A percentile compares a stretch with the other conserved stretches of the same genome.
Evolutionary conservation across 2,329 filamentous ascomycete genomes (phyloP).

Genomic region (Leptographium galeiforme): DNA sequence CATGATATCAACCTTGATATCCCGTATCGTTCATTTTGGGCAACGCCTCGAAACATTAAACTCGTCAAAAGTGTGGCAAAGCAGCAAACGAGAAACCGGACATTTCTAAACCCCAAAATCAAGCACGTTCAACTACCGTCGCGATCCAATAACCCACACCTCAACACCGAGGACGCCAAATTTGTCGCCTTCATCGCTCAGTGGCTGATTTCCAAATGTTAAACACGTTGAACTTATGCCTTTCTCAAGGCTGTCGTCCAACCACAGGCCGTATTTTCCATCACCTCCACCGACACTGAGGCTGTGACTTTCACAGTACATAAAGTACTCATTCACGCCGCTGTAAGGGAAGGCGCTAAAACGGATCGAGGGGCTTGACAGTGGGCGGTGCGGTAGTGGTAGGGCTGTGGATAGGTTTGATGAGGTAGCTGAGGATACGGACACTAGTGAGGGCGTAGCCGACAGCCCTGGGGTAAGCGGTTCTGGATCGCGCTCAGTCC

Average conservation of each 20-base stretch:
- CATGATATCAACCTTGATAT: not conserved
- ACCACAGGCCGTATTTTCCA: slow-evolving; percentile 85
- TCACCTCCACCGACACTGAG: slow-evolving; percentile 79
- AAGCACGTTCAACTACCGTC: not conserved
- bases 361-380: slow-evolving; percentile 61
- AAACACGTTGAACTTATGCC: slow-evolving; percentile 74
- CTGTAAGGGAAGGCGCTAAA: slow-evolving; percentile 98
- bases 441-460: not conserved
- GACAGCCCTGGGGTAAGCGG: slow-evolving; percentile 9
- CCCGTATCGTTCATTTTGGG: not conserved
- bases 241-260: slow-evolving; percentile 71
- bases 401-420: slow-evolving; percentile 4
- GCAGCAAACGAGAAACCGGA: not conserved
- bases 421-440: not conserved
- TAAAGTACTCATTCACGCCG: slow-evolving; percentile 91
- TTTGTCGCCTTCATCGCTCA: slow-evolving; percentile 86
- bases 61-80: not conserved
- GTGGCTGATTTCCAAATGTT: slow-evolving; percentile 87
- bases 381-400: slow-evolving; percentile 19
- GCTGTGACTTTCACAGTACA: slow-evolving; percentile 78
- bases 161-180: slow-evolving; percentile 87
- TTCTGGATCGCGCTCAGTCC: not conserved
- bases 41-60: not conserved
- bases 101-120: not conserved
- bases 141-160: slow-evolving; percentile 70